These are phyloP conservation scores for Ustilago crameri DNA, from an alignment of 1,284 basidiomycete species.

Conservation along the genomic window DNA sequence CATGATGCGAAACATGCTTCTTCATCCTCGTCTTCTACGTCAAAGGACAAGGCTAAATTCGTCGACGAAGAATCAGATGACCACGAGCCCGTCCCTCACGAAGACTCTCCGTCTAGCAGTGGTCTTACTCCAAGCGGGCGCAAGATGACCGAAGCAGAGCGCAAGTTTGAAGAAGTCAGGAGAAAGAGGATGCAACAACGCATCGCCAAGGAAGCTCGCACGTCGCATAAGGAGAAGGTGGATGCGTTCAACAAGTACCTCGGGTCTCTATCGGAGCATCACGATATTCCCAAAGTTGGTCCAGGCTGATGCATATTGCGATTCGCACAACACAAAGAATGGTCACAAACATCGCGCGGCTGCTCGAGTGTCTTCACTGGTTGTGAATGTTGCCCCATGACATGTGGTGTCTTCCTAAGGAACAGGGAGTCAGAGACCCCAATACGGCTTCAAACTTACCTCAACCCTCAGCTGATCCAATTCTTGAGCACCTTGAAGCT, in stretches of 20 bases:
- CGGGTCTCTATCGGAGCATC: constrained; percentile 87
- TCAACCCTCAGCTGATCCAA: too few species aligned
- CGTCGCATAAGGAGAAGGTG: constrained; percentile 95
- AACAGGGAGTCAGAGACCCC: too few species aligned
- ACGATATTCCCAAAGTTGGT: constrained; percentile 87
- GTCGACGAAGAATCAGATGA: neutral
- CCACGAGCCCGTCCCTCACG: neutral
- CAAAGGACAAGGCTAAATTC: constrained; percentile 10
- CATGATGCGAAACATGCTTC: constrained; percentile 23
- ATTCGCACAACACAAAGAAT: neutral
- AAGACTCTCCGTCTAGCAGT: constrained; percentile 52
- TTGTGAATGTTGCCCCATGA: too few species aligned
- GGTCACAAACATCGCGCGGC: too few species aligned
- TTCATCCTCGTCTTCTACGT: constrained; percentile 9
- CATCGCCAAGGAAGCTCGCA: constrained; percentile 82
- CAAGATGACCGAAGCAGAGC: constrained; percentile 87
- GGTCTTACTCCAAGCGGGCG: constrained; percentile 67
- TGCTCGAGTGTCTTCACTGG: too few species aligned
- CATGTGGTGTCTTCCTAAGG: too few species aligned
- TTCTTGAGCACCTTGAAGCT: too few species aligned
- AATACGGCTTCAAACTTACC: too few species aligned
- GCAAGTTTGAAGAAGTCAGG: constrained; percentile 86
- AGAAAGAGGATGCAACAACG: constrained; percentile 80
- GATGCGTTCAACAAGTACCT: constrained; percentile 85
- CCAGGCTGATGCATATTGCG: constrained; percentile 26